These are phyloP conservation scores for Claviceps quebecensis DNA, from an alignment of 2,329 filamentous ascomycete genomes.

Conservation along the genomic window DNA sequence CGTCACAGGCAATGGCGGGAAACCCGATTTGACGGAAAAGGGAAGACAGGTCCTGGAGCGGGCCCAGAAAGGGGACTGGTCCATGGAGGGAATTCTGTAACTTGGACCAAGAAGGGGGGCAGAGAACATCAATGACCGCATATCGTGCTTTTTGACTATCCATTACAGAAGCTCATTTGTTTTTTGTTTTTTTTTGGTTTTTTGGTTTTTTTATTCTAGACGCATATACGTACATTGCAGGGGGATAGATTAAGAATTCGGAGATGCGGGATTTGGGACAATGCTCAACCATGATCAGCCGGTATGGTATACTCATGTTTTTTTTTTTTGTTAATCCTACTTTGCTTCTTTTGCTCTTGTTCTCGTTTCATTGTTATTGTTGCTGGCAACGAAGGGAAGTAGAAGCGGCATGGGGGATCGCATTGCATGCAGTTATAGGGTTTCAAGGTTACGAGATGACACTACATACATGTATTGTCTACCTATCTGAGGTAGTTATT, in stretches of 20 bases:
- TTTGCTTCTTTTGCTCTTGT: not conserved
- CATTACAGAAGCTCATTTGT: not conserved
- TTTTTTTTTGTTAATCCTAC: not conserved
- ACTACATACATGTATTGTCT: not conserved
- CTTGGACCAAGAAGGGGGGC: not conserved
- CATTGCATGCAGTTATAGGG: no score
- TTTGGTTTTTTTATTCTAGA: not conserved
- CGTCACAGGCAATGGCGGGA: conserved; percentile 39
- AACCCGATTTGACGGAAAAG: conserved; percentile 41
- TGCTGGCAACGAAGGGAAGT: not conserved
- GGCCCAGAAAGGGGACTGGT: conserved; percentile 40
- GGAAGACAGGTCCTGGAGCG: conserved; percentile 35
- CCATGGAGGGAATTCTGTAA: conserved; percentile 29
- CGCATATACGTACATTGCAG: not conserved
- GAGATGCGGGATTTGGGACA: no score
- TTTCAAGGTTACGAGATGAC: no score
- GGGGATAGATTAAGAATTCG: not conserved
- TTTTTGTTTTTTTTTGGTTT: not conserved
- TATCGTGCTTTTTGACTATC: not conserved
- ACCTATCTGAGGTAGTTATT: not conserved
- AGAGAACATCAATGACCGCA: not conserved
- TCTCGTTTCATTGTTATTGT: not conserved
- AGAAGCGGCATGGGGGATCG: no score
- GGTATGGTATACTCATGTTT: no score
- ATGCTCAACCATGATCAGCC: no score